Evolutionary conservation across 352 stramenopile species (phyloP).

Genomic region (Thraustochytrium sp.): DNA sequence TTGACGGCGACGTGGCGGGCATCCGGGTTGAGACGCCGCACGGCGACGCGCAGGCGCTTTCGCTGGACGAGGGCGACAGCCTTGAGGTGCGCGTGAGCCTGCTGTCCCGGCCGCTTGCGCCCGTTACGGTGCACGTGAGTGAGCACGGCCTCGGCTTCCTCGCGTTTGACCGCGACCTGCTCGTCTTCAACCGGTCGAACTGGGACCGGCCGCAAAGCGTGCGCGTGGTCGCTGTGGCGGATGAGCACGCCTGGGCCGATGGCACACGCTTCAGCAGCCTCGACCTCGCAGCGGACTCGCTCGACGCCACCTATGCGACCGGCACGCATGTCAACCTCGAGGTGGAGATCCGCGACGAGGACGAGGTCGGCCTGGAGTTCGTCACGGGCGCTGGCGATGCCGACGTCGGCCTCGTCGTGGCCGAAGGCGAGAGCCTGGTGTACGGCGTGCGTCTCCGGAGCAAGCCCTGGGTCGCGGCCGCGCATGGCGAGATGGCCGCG

Average conservation of each 20-base stretch:
- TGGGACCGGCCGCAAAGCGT: background rate
- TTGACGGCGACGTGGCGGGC: slow-evolving; percentile 20
- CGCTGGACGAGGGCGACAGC: background rate
- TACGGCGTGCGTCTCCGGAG: slow-evolving; percentile 21
- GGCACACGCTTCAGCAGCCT: slow-evolving; percentile 6
- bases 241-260: slow-evolving; percentile 18
- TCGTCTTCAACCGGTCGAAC: slow-evolving; percentile 14
- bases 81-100: background rate
- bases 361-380: slow-evolving; percentile 3
- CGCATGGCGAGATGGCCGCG: background rate
- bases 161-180: background rate
- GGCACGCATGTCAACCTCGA: background rate
- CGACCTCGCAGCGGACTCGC: background rate
- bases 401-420: background rate
- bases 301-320: background rate
- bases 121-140: background rate
- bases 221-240: background rate
- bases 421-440: background rate
- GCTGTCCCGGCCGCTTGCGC: background rate
- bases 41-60: background rate
- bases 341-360: background rate
- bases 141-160: slow-evolving; percentile 37
- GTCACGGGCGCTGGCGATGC: background rate
- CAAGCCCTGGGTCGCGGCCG: background rate
- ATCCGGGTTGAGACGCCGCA: background rate